Evolutionary conservation across 2,329 filamentous ascomycete genomes (phyloP).

Genomic region (Stagonosporopsis tanaceti): DNA sequence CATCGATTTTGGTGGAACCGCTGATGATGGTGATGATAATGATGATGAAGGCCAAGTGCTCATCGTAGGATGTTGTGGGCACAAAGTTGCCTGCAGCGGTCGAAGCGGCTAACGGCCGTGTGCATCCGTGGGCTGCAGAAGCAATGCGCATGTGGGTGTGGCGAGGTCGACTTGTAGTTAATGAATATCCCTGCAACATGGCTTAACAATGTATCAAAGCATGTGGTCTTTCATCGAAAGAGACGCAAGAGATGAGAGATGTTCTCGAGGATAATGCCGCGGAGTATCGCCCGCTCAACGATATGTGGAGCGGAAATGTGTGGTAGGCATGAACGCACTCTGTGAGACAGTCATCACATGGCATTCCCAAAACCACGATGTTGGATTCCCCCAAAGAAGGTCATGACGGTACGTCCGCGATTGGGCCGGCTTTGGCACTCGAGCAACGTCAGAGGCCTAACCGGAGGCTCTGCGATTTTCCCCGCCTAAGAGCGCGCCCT

Average conservation of each 20-base stretch:
- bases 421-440: conserved; percentile 30
- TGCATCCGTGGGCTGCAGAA: conserved; percentile 3
- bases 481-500: conserved; percentile 43
- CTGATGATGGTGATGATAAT: not conserved
- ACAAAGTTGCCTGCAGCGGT: conserved; percentile 23
- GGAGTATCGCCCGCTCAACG: not conserved
- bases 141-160: conserved; percentile 27
- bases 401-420: conserved; percentile 34
- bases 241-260: not conserved
- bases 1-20: conserved; percentile 25
- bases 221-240: not conserved
- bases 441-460: conserved; percentile 28
- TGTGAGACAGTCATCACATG: conserved; percentile 41
- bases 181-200: conserved; percentile 8
- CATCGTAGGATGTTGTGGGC: conserved; percentile 12
- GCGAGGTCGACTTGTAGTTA: conserved; percentile 10
- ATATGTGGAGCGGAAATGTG: conserved; percentile 4
- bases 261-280: not conserved
- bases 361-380: conserved; percentile 37
- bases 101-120: conserved; percentile 8
- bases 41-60: conserved; percentile 15
- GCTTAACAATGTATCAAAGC: not conserved
- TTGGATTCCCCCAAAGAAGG: conserved; percentile 24
- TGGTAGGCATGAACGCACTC: conserved; percentile 28
- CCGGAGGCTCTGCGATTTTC: conserved; percentile 44